A percentile compares a stretch with the other conserved stretches of the same genome.
These are phyloP conservation scores for Aspergillus latus DNA, from an alignment of 2,329 filamentous ascomycete species.

Conservation along the genomic window DNA sequence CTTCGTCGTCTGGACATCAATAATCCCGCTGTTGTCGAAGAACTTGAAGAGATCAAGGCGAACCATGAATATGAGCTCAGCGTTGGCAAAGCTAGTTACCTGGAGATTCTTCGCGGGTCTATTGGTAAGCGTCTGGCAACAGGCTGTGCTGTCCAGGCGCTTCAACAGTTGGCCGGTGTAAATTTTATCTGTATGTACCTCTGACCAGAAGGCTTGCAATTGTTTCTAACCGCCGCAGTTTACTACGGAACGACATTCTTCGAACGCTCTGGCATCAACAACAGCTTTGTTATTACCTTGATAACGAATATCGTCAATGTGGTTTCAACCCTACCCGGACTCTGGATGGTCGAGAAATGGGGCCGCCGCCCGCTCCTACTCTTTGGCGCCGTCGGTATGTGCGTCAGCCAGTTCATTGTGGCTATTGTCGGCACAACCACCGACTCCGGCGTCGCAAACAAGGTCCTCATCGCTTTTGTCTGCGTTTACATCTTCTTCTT, in stretches of 20 bases:
- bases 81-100: constrained; percentile 38
- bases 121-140: constrained; percentile 42
- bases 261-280: constrained; percentile 39
- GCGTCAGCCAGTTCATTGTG: constrained; percentile 50
- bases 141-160: constrained; percentile 40
- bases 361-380: constrained; percentile 51
- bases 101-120: constrained; percentile 37
- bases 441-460: constrained; percentile 39
- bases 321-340: constrained; percentile 48
- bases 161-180: constrained; percentile 45
- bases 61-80: constrained; percentile 79
- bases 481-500: constrained; percentile 52
- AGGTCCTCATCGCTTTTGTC: constrained; percentile 47
- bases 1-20: constrained; percentile 68
- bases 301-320: constrained; percentile 53
- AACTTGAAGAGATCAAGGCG: constrained; percentile 80
- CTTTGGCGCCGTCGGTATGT: constrained; percentile 48
- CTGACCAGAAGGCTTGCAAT: not conserved
- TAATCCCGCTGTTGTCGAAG: constrained; percentile 70
- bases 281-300: constrained; percentile 49
- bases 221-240: constrained; percentile 26
- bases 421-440: constrained; percentile 48
- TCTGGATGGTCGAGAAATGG: constrained; percentile 51
- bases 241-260: constrained; percentile 46
- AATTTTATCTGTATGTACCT: constrained; percentile 44